Percentiles rank a stretch among this genome's conserved stretches.
These are phyloP conservation scores for Bretschneidera sinensis DNA, from an alignment of 345 rosid genomes.

Conservation along the genomic window DNA sequence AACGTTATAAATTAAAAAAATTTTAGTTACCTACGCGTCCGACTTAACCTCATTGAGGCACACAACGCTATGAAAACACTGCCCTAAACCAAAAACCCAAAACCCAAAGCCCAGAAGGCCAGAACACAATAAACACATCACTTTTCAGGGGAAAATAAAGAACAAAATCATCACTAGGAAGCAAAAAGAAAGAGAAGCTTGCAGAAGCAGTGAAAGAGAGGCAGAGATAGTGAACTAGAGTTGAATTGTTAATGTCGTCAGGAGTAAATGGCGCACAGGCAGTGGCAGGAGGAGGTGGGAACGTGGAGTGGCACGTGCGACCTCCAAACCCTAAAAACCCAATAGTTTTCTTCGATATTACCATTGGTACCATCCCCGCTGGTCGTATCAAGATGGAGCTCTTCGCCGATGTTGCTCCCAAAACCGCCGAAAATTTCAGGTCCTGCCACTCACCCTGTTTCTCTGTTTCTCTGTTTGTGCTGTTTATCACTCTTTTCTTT, in stretches of 20 bases:
- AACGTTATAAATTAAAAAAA: no score
- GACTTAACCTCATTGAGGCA: no score
- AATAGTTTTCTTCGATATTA: slow-evolving; percentile 89
- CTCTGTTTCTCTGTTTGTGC: not conserved
- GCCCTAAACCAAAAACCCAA: no score
- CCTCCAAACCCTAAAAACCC: slow-evolving; percentile 94
- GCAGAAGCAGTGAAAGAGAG: not conserved
- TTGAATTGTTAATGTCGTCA: slow-evolving; percentile 35
- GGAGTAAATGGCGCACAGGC: slow-evolving; percentile 23
- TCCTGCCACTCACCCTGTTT: slow-evolving; percentile 11
- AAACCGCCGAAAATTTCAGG: slow-evolving; percentile 95
- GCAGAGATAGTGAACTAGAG: not conserved
- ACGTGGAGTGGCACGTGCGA: slow-evolving; percentile 94
- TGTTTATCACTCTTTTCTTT: not conserved
- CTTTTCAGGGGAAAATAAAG: no score
- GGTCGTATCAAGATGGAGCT: slow-evolving; percentile 99
- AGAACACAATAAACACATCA: no score
- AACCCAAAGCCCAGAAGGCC: no score
- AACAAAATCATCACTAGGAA: no score
- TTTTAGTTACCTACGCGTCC: no score
- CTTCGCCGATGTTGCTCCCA: slow-evolving; percentile 88
- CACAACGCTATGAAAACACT: no score
- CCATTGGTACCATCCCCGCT: slow-evolving; percentile 86
- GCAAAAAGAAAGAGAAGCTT: no score
- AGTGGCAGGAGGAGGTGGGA: slow-evolving; percentile 37